Evolutionary conservation across 2,329 filamentous ascomycete genomes (phyloP).

Genomic region (Aureobasidium mangrovei): DNA sequence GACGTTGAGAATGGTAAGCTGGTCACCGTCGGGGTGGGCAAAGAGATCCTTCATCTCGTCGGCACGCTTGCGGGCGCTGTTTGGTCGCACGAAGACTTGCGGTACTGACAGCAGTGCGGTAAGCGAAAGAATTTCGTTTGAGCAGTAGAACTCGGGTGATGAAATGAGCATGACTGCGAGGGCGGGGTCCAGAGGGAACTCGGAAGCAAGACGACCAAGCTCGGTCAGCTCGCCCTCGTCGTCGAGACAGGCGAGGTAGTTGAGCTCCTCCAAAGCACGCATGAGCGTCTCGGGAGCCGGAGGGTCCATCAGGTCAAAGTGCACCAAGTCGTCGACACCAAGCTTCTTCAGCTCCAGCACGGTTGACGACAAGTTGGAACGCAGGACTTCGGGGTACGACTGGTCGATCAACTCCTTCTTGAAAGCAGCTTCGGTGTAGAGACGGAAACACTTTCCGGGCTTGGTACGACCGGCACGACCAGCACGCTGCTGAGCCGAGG

Average conservation of each 20-base stretch:
- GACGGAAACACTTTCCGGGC: slow-evolving; percentile 93
- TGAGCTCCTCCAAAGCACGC: slow-evolving; percentile 93
- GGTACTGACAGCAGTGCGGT: slow-evolving; percentile 90
- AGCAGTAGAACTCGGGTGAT: slow-evolving; percentile 96
- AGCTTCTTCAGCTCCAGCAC: slow-evolving; percentile 97
- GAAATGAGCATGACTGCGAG: slow-evolving; percentile 97
- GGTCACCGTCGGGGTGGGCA: slow-evolving; percentile 85
- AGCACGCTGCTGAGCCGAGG: slow-evolving; percentile 90
- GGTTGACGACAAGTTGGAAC: slow-evolving; percentile 89
- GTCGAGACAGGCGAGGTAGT: slow-evolving; percentile 92
- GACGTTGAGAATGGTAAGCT: slow-evolving; percentile 91
- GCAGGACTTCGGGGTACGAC: slow-evolving; percentile 90
- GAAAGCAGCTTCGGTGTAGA: slow-evolving; percentile 93
- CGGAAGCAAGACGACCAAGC: slow-evolving; percentile 78
- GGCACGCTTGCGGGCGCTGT: slow-evolving; percentile 74
- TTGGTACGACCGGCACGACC: slow-evolving; percentile 98
- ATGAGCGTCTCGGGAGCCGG: slow-evolving; percentile 97
- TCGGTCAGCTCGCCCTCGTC: slow-evolving; percentile 89
- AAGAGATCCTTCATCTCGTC: slow-evolving; percentile 98
- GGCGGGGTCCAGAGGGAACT: slow-evolving; percentile 89
- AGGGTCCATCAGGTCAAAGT: slow-evolving; percentile 98
- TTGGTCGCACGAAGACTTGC: slow-evolving; percentile 84
- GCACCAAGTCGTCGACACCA: slow-evolving; percentile 87
- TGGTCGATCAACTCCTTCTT: slow-evolving; percentile 97
- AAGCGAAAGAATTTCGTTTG: slow-evolving; percentile 93